Evolutionary conservation across 495 filamentous ascomycete species (phyloP).

Genomic region (Bathelium albidoporum): DNA sequence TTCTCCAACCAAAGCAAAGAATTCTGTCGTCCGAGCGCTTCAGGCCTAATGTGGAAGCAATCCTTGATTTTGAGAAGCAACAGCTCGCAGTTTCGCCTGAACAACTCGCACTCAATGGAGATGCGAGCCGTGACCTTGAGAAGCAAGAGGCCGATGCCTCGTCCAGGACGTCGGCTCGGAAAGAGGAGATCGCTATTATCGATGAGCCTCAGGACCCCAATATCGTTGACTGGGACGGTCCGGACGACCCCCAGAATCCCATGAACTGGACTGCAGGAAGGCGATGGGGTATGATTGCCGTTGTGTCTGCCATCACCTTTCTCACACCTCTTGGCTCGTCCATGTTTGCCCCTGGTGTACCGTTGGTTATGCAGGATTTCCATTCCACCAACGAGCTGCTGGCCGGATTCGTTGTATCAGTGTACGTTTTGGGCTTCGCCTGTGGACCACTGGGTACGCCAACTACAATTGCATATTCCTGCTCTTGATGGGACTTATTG

Average conservation of each 20-base stretch:
- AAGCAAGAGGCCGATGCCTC: not conserved
- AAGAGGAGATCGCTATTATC: not conserved
- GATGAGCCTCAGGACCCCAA: conserved; percentile 21
- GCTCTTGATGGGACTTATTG: not conserved
- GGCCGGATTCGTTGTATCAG: conserved; percentile 31
- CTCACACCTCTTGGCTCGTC: conserved; percentile 32
- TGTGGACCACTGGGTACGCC: conserved; percentile 40
- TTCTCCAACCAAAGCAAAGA: not conserved
- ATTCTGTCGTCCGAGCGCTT: not conserved
- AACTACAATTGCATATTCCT: not conserved
- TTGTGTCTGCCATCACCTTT: conserved; percentile 32
- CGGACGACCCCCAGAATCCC: conserved; percentile 34
- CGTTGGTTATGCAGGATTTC: conserved; percentile 27
- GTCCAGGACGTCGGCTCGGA: not conserved
- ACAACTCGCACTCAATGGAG: not conserved
- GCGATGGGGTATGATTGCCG: conserved; percentile 37
- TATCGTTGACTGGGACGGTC: conserved; percentile 26
- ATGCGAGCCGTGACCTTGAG: not conserved
- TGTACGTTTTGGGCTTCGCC: conserved; percentile 44
- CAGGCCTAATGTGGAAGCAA: not conserved
- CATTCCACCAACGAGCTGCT: conserved; percentile 17
- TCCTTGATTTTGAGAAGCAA: not conserved
- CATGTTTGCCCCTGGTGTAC: conserved; percentile 34
- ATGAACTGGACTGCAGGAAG: conserved; percentile 34
- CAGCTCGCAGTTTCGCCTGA: not conserved